A percentile compares a stretch with the other conserved stretches of the same genome.
Evolutionary conservation across 2,329 filamentous ascomycete species (phyloP).

Genomic region (Pseudophaeomoniella oleicola): DNA sequence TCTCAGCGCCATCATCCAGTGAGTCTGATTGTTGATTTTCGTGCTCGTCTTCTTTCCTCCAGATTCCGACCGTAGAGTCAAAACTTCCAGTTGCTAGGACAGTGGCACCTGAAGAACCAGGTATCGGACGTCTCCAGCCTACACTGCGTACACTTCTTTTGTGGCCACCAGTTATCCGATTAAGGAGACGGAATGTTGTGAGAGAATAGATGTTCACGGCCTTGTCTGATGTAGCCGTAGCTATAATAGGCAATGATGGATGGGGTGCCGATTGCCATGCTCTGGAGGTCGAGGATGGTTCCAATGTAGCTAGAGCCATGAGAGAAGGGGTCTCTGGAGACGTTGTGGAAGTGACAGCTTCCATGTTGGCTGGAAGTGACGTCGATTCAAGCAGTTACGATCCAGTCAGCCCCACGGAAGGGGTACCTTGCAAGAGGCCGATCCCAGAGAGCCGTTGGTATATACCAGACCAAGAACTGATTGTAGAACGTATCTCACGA

Average conservation of each 20-base stretch:
- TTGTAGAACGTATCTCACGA: no score
- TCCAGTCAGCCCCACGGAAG: not conserved
- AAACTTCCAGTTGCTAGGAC: slow-evolving; percentile 88
- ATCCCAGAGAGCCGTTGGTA: no score
- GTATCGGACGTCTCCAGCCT: slow-evolving; percentile 65
- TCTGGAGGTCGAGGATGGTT: slow-evolving; percentile 28
- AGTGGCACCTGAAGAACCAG: slow-evolving; percentile 6
- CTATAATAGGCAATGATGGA: slow-evolving; percentile 72
- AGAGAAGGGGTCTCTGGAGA: slow-evolving; percentile 3
- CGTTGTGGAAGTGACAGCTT: slow-evolving; percentile 5
- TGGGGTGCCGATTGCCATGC: slow-evolving; percentile 81
- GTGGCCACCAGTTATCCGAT: slow-evolving; percentile 71
- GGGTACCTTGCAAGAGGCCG: no score
- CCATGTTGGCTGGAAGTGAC: not conserved
- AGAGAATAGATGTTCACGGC: slow-evolving; percentile 83
- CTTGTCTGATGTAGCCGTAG: slow-evolving; percentile 76
- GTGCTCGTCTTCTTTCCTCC: slow-evolving; percentile 49
- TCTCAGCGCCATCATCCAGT: slow-evolving; percentile 33
- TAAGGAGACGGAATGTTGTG: slow-evolving; percentile 62
- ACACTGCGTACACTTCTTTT: slow-evolving; percentile 74
- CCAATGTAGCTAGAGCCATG: slow-evolving; percentile 6
- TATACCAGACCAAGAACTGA: no score
- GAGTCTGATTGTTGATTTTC: slow-evolving; percentile 18
- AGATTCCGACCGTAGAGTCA: slow-evolving; percentile 78
- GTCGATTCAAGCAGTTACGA: not conserved